Evolutionary conservation across 1,284 basidiomycete genomes (phyloP), one percentile per base, ranked within the genome.

Genomic region (Fomitopsis palustris): DNA sequence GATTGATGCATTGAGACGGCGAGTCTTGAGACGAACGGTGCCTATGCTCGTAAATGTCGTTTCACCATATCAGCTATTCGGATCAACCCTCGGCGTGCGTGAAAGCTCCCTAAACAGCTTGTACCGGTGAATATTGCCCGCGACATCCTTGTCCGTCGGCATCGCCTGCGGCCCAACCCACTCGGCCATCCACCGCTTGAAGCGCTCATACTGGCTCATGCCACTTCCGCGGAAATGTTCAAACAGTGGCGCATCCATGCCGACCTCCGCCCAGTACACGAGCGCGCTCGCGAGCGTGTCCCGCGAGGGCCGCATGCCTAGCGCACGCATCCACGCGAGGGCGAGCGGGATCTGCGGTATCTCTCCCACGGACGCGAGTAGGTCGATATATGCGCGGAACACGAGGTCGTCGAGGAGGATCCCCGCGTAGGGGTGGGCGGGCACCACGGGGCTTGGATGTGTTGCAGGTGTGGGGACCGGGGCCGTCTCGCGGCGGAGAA

Each of bases 311-410:
- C 53, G 42, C 14, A 94, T 73, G 0, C 72, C 71, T 16, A 92
- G 67, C 21, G 75, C 76, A 2, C 81, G 80, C 91, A 93, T 93
- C 90, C 92, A 95, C 5, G 83, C 85, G 1, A 96, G 74, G 2
- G 80, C 78, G n/a, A 82, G 76, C 0, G 92, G 86, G 37, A 95
- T 86, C 68, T 90, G 85, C 0, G 74, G 69, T 3, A 81, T 75
- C 0, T 77, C 77, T 1, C 72, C 70, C 43, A 80, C 78, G 4
- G 82, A 71, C 0, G 84, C 85, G 12, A 92, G 79, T 1, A 95
- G 77, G 33, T 78, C 70, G 51, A 95, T 78, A 67, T 91, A 90
- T 8, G 84, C 69, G 27, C 82, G 77, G 69, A 86, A 92, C 14
- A 81, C 78, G 19, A 64, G 65, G 47, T 78, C 75, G 43, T 76